Conservation (phyloP, 2,329 filamentous ascomycete species). For the Fusarium tuaranense region DNA sequence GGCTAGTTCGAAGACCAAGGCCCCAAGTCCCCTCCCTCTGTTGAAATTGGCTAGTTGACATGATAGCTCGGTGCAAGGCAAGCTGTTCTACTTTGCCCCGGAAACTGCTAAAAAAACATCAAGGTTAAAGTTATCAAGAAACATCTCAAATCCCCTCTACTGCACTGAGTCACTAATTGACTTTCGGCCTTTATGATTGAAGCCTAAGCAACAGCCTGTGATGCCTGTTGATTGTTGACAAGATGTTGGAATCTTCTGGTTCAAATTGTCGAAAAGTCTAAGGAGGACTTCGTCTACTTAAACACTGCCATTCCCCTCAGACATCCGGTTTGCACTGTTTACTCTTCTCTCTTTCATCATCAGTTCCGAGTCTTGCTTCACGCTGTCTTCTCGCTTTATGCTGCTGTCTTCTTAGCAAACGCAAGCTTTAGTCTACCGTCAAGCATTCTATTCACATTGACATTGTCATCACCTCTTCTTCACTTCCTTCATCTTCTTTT, state of each 20-base stretch:
- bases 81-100: not conserved
- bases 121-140: not conserved
- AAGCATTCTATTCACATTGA: not conserved
- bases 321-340: not conserved
- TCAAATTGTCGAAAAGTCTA: not conserved
- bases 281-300: not conserved
- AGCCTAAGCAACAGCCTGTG: not conserved
- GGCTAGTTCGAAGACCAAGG: not conserved
- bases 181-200: not conserved
- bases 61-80: too few species aligned
- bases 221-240: not conserved
- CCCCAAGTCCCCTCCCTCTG: not conserved
- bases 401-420: not conserved
- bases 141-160: not conserved
- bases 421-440: not conserved
- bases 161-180: not conserved
- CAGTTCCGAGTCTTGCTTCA: not conserved
- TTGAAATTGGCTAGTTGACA: too few species aligned
- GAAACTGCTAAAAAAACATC: not conserved
- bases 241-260: not conserved
- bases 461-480: not conserved
- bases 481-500: not conserved
- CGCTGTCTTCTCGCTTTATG: not conserved
- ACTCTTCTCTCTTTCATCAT: not conserved
- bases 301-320: not conserved